Evolutionary conservation across 805 yeast genomes (phyloP).

Genomic region (Diddensiella transvaalensis): DNA sequence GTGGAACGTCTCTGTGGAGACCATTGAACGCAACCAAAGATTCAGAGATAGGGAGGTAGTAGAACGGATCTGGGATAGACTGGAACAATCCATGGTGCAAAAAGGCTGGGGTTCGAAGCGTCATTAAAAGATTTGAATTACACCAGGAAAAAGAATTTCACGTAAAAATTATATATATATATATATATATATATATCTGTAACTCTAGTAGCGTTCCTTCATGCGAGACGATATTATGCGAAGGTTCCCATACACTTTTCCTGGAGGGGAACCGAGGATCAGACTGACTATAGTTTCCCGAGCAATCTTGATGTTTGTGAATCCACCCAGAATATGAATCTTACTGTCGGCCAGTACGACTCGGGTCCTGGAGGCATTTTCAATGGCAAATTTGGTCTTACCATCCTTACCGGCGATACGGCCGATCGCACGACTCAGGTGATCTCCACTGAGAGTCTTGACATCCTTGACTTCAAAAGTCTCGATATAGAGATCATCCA

Average conservation of each 20-base stretch:
- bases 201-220: constrained; percentile 82
- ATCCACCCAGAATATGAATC: constrained; percentile 95
- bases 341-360: constrained; percentile 95
- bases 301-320: constrained; percentile 97
- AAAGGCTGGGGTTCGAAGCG: constrained; percentile 48
- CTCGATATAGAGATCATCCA: constrained; percentile 95
- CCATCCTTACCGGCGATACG: constrained; percentile 99
- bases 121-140: not conserved
- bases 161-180: constrained; percentile 1
- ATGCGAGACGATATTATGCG: constrained; percentile 95
- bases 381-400: constrained; percentile 96
- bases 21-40: constrained; percentile 75
- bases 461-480: constrained; percentile 97
- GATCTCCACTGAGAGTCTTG: constrained; percentile 92
- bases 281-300: constrained; percentile 92
- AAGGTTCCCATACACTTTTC: constrained; percentile 94
- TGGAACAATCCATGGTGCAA: constrained; percentile 68
- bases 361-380: constrained; percentile 97
- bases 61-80: constrained; percentile 76
- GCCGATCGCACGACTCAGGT: constrained; percentile 96
- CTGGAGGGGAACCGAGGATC: constrained; percentile 97
- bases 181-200: not conserved
- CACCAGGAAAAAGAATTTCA: constrained; percentile 4
- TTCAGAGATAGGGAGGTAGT: constrained; percentile 87
- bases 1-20: constrained; percentile 85